A percentile compares a stretch with the other conserved stretches of the same genome.
These are phyloP conservation scores for Eimeria necatrix DNA, from an alignment of 169 alveolate genomes.

Conservation along the genomic window DNA sequence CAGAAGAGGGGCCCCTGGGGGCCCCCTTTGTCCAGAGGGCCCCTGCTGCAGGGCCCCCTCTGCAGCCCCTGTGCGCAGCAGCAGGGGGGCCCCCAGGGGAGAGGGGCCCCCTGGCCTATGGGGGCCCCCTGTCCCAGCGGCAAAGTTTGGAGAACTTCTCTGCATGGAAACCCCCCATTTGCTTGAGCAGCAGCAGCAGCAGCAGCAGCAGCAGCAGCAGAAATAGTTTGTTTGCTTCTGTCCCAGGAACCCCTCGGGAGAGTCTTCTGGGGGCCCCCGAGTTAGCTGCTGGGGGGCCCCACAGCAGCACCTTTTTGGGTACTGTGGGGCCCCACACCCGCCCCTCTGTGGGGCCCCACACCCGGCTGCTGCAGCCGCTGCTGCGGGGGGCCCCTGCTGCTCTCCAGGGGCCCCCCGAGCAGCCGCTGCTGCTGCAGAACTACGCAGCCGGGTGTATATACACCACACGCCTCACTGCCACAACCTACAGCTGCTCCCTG, in stretches of 20 bases:
- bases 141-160: neutral
- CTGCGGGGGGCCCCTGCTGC: too few species aligned
- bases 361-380: neutral
- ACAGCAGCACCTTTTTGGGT: neutral
- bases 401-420: slow-evolving; percentile 1
- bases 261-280: slow-evolving; percentile 29
- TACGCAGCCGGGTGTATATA: slow-evolving; percentile 37
- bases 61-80: too few species aligned
- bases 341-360: slow-evolving; percentile 13
- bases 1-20: neutral
- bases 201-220: neutral
- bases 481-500: neutral
- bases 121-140: neutral
- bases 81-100: neutral
- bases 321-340: neutral
- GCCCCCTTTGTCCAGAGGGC: neutral
- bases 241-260: neutral
- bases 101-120: neutral
- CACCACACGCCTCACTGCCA: neutral
- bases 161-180: neutral
- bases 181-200: neutral
- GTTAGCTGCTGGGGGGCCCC: neutral
- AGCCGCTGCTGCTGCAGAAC: neutral
- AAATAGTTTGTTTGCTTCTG: too few species aligned
- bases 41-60: slow-evolving; percentile 1